phyloP scores from a whole-genome alignment of 2,329 filamentous ascomycete genomes.

The Xylogone sp. region DNA sequence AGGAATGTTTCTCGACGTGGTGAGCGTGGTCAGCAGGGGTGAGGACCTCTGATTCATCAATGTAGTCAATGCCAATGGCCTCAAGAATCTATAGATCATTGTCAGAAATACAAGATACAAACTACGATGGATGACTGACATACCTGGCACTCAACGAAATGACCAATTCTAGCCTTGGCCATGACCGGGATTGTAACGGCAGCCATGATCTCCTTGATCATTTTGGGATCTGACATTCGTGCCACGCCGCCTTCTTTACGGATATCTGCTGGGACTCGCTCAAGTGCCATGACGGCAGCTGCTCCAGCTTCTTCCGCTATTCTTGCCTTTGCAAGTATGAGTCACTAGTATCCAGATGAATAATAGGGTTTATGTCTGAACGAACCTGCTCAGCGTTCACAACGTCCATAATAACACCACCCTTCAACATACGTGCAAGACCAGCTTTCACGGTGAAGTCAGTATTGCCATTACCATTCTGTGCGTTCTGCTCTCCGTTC shows the following conservation, averaged over 20 bases:
- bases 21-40: constrained; percentile 87
- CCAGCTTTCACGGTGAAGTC: constrained; percentile 90
- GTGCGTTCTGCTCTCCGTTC: constrained; percentile 15
- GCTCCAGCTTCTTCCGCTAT: constrained; percentile 97
- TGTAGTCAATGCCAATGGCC: constrained; percentile 92
- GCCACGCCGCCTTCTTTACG: constrained; percentile 87
- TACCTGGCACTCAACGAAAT: constrained; percentile 94
- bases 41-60: constrained; percentile 96
- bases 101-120: constrained; percentile 1
- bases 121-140: constrained; percentile 10
- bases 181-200: constrained; percentile 97
- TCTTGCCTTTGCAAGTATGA: constrained; percentile 57
- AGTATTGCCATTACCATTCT: constrained; percentile 16
- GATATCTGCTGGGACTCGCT: constrained; percentile 96
- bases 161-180: constrained; percentile 97
- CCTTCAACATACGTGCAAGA: constrained; percentile 96
- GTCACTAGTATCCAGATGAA: constrained; percentile 3
- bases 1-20: constrained; percentile 87
- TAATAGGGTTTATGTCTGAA: not conserved
- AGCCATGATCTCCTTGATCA: constrained; percentile 94
- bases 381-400: constrained; percentile 78
- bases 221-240: constrained; percentile 90
- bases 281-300: constrained; percentile 95
- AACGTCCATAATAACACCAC: constrained; percentile 99
- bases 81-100: constrained; percentile 71